phyloP scores from a whole-genome alignment of 345 rosid species.

The Isatis tinctoria region DNA sequence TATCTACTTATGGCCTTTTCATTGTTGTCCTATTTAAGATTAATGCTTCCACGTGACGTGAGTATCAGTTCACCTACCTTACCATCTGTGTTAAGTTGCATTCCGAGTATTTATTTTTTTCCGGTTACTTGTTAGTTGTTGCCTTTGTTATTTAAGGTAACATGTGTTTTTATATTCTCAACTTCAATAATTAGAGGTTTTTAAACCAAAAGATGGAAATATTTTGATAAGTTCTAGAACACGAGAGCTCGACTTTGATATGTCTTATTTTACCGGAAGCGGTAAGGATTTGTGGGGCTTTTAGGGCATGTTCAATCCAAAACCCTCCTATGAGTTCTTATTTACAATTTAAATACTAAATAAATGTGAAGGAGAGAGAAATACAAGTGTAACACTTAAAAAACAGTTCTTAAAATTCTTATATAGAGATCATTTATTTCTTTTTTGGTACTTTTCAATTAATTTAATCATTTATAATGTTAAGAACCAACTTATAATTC shows the following conservation, averaged over 20 bases:
- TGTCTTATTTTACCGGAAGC: neutral
- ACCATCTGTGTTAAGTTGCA: neutral
- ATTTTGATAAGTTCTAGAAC: neutral
- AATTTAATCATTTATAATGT: too few relatives aligned
- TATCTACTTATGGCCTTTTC: conserved; percentile 4
- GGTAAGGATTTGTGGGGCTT: too few relatives aligned
- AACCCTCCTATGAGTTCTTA: too few relatives aligned
- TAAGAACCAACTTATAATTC: too few relatives aligned
- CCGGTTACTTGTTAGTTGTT: neutral
- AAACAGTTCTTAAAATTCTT: too few relatives aligned
- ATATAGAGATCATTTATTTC: too few relatives aligned
- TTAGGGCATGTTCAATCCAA: too few relatives aligned
- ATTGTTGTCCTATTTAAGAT: neutral
- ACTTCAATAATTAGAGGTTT: neutral
- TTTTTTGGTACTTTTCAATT: too few relatives aligned
- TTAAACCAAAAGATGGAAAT: neutral
- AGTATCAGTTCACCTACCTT: conserved; percentile 24
- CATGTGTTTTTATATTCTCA: neutral
- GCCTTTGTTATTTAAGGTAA: neutral
- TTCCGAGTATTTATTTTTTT: conserved; percentile 3
- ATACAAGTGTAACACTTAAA: too few relatives aligned
- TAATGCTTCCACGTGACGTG: conserved; percentile 26
- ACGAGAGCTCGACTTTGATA: neutral
- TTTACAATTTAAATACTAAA: too few relatives aligned
- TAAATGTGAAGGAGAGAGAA: too few relatives aligned